phyloP scores from a whole-genome alignment of 768 basidiomycete species.

The Pisolithus sp. region DNA sequence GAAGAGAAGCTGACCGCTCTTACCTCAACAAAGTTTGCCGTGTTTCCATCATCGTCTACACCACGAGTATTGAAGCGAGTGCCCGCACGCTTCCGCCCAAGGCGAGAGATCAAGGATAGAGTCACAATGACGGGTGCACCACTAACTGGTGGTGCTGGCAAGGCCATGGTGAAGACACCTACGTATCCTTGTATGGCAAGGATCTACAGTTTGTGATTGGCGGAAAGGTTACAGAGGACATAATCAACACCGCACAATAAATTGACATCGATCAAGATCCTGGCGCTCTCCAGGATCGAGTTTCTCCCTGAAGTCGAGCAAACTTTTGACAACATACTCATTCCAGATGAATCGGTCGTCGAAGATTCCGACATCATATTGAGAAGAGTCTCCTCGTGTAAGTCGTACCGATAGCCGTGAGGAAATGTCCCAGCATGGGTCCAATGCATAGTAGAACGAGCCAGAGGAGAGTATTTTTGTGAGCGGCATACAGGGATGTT shows the following conservation, averaged over 20 bases:
- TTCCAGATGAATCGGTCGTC: conserved; percentile 96
- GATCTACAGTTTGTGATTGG: conserved; percentile 40
- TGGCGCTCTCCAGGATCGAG: conserved; percentile 62
- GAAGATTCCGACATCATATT: conserved; percentile 51
- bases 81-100: conserved; percentile 93
- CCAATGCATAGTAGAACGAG: conserved; percentile 86
- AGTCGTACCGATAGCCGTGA: conserved; percentile 72
- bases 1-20: conserved; percentile 12
- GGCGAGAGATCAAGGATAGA: conserved; percentile 74
- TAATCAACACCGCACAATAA: conserved; percentile 54
- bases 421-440: conserved; percentile 85
- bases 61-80: conserved; percentile 97
- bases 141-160: conserved; percentile 68
- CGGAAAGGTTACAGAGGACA: conserved; percentile 5
- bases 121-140: conserved; percentile 70
- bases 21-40: conserved; percentile 95
- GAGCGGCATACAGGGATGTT: conserved; percentile 87
- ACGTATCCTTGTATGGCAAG: conserved; percentile 93
- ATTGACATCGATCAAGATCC: conserved; percentile 78
- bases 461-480: conserved; percentile 89
- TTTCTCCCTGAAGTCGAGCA: conserved; percentile 82
- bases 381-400: conserved; percentile 38
- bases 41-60: conserved; percentile 91
- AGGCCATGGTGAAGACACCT: conserved; percentile 72
- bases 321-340: conserved; percentile 77